phyloP scores from a whole-genome alignment of 768 basidiomycete species.

The Auricularia sp. region DNA sequence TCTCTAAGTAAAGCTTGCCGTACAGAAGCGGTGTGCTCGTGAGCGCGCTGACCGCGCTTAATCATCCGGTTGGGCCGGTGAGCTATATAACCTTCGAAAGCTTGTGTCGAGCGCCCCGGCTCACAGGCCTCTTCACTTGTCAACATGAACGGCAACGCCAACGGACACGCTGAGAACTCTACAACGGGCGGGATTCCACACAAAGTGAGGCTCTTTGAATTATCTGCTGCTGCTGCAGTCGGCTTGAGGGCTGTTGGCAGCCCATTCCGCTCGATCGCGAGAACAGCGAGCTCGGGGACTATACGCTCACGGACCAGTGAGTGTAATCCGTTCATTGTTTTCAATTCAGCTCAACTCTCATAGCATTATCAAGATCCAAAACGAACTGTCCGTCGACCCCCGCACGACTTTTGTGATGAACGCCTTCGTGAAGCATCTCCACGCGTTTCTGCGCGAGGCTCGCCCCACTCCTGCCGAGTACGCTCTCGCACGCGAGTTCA shows the following conservation, averaged over 20 bases:
- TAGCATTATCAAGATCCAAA: slow-evolving; percentile 21
- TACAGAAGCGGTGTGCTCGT: no score
- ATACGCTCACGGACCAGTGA: slow-evolving; percentile 26
- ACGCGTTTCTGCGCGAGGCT: slow-evolving; percentile 29
- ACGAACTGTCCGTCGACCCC: slow-evolving; percentile 18
- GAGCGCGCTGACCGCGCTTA: no score
- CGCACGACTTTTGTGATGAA: slow-evolving; percentile 23
- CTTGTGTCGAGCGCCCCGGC: no score
- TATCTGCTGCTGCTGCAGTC: not conserved
- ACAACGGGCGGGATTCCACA: no score
- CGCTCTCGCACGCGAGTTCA: slow-evolving; percentile 26
- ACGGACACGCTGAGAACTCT: no score
- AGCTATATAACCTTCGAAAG: no score
- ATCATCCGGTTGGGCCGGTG: no score
- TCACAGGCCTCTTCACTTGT: no score
- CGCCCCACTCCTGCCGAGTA: slow-evolving; percentile 29
- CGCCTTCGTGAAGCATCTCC: slow-evolving; percentile 25
- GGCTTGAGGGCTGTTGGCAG: slow-evolving; percentile 6
- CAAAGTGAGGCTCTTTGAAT: no score
- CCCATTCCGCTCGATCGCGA: slow-evolving; percentile 25
- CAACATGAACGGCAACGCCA: no score
- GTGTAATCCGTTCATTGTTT: not conserved
- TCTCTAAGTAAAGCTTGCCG: no score
- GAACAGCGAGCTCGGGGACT: slow-evolving; percentile 23
- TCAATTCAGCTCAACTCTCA: not conserved